Evolutionary conservation across 768 basidiomycete species (phyloP), one percentile per base, ranked within the genome.

Genomic region (Mycena alexandri): DNA sequence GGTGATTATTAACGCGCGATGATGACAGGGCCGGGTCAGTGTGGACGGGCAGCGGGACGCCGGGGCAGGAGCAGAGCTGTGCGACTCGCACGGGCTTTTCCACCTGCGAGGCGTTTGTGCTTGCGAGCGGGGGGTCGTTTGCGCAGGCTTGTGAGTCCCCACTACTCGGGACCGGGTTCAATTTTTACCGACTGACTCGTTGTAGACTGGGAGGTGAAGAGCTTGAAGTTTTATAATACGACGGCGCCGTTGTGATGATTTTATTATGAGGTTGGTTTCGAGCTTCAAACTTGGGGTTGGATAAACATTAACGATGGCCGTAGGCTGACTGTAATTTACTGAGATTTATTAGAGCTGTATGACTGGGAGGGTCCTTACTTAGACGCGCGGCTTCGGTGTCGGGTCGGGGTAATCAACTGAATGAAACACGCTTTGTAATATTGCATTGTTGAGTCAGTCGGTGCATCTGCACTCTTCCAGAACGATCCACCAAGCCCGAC

Each of bases 11-110:
- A n/a, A n/a, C n/a, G 9, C 14, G 38, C 38, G n/a, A 7, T 25
- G 5, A 21, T n/a, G 7, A 5, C 19, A 57, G 56, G 96, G 95
- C 95, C 13, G 88, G 90, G 53, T 81, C 80, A 51, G 91, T 88
- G n/a, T 98, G 96, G 96, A 81, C 79, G 54, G 68, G 73, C 24
- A 79, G 90, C 55, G 93, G 93, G 34, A 85, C 91, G 59, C 93
- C 93, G 19, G 95, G 95, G 57, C 95, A 96, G 80, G 88, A 88
- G 19, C 87, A 92, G 76, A 95, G 92, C 77, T 98, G 96, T 73
- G 93, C 93, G 17, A 82, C 89, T 71, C 84, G 86, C 71, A 98
- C 96, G 16, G 95, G 94, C 44, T 90, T 89, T 77, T 81, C 91
- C 25, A 93, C 91, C 6, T 98, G 96, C 71, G 85, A 89, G 57